Percentiles rank a stretch among this genome's conserved stretches.
Evolutionary conservation across 805 yeast species (phyloP).

Genomic region (Metschnikowia amazonensis): DNA sequence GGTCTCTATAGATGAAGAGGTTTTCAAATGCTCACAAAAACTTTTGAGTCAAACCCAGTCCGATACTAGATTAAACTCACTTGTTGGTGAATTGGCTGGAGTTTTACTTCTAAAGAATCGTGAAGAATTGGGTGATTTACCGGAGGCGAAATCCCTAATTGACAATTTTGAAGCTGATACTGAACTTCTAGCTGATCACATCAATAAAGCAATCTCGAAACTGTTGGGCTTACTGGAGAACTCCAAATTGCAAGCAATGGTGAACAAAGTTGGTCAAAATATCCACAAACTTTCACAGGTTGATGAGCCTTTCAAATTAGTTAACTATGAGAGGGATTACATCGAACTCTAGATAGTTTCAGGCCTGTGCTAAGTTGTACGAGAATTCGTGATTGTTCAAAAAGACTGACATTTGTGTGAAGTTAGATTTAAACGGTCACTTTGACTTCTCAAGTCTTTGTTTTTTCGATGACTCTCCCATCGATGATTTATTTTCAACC

Average conservation of each 20-base stretch:
- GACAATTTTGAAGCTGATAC: slow-evolving; percentile 23
- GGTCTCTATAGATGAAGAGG: slow-evolving; percentile 14
- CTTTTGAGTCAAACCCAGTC: background rate
- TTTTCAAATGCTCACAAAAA: background rate
- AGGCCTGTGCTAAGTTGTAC: background rate
- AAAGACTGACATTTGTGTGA: background rate
- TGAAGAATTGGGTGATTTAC: slow-evolving; percentile 9
- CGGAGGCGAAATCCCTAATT: slow-evolving; percentile 14
- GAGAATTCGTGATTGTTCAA: background rate
- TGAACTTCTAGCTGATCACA: slow-evolving; percentile 21
- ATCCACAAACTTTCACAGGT: slow-evolving; percentile 26
- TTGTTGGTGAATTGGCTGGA: slow-evolving; percentile 11
- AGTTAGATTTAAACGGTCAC: background rate
- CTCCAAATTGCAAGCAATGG: slow-evolving; percentile 32
- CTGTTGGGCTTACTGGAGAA: slow-evolving; percentile 25
- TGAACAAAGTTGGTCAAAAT: slow-evolving; percentile 29
- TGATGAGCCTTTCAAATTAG: slow-evolving; percentile 34
- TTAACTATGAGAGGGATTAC: slow-evolving; percentile 37
- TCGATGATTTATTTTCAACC: background rate
- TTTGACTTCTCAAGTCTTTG: background rate
- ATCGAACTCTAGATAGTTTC: slow-evolving; percentile 16
- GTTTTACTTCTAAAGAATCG: slow-evolving; percentile 8
- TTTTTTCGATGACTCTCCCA: background rate
- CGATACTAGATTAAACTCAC: background rate
- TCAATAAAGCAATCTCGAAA: slow-evolving; percentile 19